Conservation (phyloP, 768 basidiomycete species). For the Mycena rebaudengoi region DNA sequence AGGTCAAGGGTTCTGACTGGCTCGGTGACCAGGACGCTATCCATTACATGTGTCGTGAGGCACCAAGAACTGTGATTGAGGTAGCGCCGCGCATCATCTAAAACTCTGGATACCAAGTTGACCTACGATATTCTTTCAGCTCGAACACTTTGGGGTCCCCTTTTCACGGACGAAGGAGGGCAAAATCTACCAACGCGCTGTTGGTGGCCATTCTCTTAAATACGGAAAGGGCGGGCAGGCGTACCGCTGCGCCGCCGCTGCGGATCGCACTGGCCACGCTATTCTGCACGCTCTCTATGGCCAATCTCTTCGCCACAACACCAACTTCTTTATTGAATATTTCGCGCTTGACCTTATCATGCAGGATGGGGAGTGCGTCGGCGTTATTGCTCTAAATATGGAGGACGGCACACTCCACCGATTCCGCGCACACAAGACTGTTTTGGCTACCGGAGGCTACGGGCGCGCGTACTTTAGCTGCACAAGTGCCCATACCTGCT, state of each 20-base stretch:
- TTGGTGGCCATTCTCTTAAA: conserved; percentile 97
- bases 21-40: conserved; percentile 99
- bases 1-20: conserved; percentile 99
- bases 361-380: conserved; percentile 98
- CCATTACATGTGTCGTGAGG: conserved; percentile 99
- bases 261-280: conserved; percentile 98
- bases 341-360: conserved; percentile 99
- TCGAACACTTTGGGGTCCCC: conserved; percentile 98
- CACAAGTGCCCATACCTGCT: conserved; percentile 98
- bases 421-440: conserved; percentile 98
- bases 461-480: conserved; percentile 98
- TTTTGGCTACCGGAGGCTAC: conserved; percentile 97
- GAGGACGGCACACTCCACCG: conserved; percentile 99
- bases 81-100: too few relatives aligned
- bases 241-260: conserved; percentile 98
- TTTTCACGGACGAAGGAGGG: conserved; percentile 99
- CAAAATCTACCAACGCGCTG: conserved; percentile 99
- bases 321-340: conserved; percentile 99
- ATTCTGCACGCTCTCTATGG: conserved; percentile 99
- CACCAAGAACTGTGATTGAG: conserved; percentile 93
- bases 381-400: conserved; percentile 99
- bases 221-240: conserved; percentile 99
- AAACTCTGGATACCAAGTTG: too few relatives aligned
- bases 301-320: conserved; percentile 98
- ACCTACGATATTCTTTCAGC: conserved; percentile 66